Percentiles rank a stretch among this genome's conserved stretches.
Evolutionary conservation across 2,329 filamentous ascomycete species (phyloP).

Genomic region (Botrytis pseudocinerea): DNA sequence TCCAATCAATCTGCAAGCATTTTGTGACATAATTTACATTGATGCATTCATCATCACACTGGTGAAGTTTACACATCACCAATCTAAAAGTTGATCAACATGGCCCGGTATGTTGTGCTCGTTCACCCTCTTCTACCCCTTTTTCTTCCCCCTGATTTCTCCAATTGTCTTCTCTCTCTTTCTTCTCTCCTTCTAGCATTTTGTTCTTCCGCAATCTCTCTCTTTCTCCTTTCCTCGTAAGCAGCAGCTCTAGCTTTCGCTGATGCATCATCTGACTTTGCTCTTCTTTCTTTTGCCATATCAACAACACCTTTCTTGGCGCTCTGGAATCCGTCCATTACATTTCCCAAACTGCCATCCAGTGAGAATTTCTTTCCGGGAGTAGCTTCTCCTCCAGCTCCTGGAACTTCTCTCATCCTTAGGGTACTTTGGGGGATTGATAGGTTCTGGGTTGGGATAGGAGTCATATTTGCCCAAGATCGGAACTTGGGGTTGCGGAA

Average conservation of each 20-base stretch:
- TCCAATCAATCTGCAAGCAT: neutral
- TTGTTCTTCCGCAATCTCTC: constrained; percentile 10
- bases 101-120: neutral
- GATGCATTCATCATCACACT: neutral
- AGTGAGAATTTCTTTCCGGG: neutral
- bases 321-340: constrained; percentile 10
- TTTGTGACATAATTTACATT: constrained; percentile 16
- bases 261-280: constrained; percentile 9
- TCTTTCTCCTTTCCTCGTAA: constrained; percentile 14
- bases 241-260: constrained; percentile 4
- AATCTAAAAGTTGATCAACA: neutral
- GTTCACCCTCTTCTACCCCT: neutral
- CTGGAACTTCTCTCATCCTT: neutral
- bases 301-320: constrained; percentile 1
- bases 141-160: neutral
- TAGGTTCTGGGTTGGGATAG: constrained; percentile 26
- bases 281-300: constrained; percentile 6
- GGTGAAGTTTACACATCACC: neutral
- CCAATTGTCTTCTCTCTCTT: constrained; percentile 9
- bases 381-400: neutral
- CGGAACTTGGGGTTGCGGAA: constrained; percentile 47
- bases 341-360: constrained; percentile 13
- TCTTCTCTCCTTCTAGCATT: constrained; percentile 1
- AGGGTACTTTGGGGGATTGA: neutral
- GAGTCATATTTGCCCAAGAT: constrained; percentile 42